Base-by-base conservation (phyloP, 495 filamentous ascomycete species). In the Talaromyces adpressus region DNA sequence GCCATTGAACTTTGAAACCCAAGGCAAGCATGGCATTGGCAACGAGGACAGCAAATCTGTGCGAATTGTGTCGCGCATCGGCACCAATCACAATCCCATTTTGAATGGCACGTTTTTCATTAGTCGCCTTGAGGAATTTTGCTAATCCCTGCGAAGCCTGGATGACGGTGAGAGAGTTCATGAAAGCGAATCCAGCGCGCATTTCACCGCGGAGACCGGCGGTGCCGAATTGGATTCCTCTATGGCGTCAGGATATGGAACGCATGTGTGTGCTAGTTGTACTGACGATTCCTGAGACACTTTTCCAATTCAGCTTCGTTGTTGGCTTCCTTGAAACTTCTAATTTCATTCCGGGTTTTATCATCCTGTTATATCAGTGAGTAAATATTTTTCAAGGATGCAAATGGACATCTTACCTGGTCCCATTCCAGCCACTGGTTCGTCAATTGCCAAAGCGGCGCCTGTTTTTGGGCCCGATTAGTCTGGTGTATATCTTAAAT, bases 81-180 rank as follows among this genome's bases (percentile, higher is more conserved):
- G 86, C 77, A 34, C 87, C 88, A 66, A 91, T 83, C 27, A 90
- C 85, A 1, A 89, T 77, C 20, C 83, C 84, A 1, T 73, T 67
- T 53, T 75, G 68, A 45, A 79, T 71, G 36, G 72, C 71, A 14
- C 74, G 63, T 34, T 79, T 72, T 60, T 71, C 68, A 23, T 72
- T 70, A 23, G 71, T 64, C 18, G 73, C 56, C 29, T 81, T 71
- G 30, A 91, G 75, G 66, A 88, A 88, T 62, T 78, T 82, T 18
- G 88, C 88, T 20, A 90, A 76, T 1, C 88, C 88, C 72, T 90
- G 88, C 0, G 88, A 88, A 52, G 88, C 85, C 70, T 90, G 88
- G 39, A 90, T 89, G 56, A 90, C 84, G 0, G 86, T 90, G 60
- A 90, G 69, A 23, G 78, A 78, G 70, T 90, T 91, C 81, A 91